Percentiles rank a stretch among this genome's conserved stretches.
Conservation (phyloP, 495 filamentous ascomycete species). For the Trichoderma virens region DNA sequence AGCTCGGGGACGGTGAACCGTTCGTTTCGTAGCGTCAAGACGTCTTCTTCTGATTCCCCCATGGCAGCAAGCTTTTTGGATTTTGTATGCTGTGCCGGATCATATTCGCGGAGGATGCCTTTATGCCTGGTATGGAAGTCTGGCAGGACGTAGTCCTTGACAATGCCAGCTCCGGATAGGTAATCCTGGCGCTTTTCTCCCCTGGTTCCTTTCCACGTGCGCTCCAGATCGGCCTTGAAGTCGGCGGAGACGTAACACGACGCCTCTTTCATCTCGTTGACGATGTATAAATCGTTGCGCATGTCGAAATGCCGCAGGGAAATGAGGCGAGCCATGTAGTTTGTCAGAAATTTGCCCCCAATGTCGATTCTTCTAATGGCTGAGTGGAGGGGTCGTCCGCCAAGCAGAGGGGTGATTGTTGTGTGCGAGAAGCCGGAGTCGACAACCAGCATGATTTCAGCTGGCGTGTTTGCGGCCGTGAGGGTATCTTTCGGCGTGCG, state of each 20-base stretch:
- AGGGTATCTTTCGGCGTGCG: conserved; percentile 35
- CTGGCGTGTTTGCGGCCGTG: conserved; percentile 43
- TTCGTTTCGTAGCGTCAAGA: conserved; percentile 82
- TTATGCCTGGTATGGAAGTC: conserved; percentile 72
- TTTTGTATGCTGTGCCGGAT: conserved; percentile 47
- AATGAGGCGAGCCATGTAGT: conserved; percentile 82
- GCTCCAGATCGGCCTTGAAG: conserved; percentile 73
- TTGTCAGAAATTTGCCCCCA: conserved; percentile 91
- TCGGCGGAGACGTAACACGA: conserved; percentile 76
- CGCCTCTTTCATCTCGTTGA: conserved; percentile 92
- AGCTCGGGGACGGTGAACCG: conserved; percentile 87
- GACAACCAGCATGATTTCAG: conserved; percentile 77
- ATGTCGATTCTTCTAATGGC: conserved; percentile 82
- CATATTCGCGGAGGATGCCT: conserved; percentile 70
- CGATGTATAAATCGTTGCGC: conserved; percentile 83
- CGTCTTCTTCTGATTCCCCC: conserved; percentile 63
- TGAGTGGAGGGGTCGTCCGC: conserved; percentile 69
- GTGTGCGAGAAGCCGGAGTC: conserved; percentile 93
- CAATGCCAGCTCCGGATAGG: conserved; percentile 57
- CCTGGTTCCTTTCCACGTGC: conserved; percentile 71
- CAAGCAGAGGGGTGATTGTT: conserved; percentile 79
- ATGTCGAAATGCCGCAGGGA: conserved; percentile 91
- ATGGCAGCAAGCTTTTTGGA: conserved; percentile 50
- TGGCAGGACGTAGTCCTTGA: conserved; percentile 87
- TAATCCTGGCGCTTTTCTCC: conserved; percentile 39